Percentiles rank a stretch among this genome's conserved stretches.
Evolutionary conservation across 768 basidiomycete species (phyloP).

Genomic region (Tulasnella sp.): DNA sequence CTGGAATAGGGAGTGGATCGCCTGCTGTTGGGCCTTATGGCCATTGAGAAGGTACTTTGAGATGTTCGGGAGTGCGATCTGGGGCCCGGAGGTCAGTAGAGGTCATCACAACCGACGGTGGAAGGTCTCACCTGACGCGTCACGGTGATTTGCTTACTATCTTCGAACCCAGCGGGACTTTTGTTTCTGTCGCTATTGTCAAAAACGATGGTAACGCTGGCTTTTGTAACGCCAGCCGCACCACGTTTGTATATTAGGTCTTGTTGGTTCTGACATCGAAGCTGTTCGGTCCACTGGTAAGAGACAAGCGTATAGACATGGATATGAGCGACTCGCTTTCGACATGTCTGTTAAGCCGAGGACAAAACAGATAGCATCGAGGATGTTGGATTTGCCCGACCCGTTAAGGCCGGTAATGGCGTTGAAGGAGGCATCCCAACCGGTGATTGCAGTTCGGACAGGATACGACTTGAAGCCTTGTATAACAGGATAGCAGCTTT

Average conservation of each 20-base stretch:
- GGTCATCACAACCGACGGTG: not conserved
- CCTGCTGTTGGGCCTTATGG: slow-evolving; percentile 78
- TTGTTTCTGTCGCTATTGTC: slow-evolving; percentile 85
- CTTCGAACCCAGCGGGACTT: slow-evolving; percentile 72
- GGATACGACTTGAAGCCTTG: slow-evolving; percentile 97
- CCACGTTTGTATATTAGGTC: slow-evolving; percentile 99
- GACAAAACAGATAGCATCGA: slow-evolving; percentile 98
- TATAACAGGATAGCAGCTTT: not conserved
- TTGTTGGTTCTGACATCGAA: slow-evolving; percentile 89
- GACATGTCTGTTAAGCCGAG: slow-evolving; percentile 95
- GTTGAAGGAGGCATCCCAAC: slow-evolving; percentile 97
- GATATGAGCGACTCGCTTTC: slow-evolving; percentile 38
- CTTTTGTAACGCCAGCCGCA: slow-evolving; percentile 92
- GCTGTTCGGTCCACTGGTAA: slow-evolving; percentile 29
- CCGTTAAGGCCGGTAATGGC: slow-evolving; percentile 83
- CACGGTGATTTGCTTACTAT: slow-evolving; percentile 81
- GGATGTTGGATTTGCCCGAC: slow-evolving; percentile 96
- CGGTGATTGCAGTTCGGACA: slow-evolving; percentile 86
- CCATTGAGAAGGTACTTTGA: slow-evolving; percentile 95
- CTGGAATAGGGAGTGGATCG: slow-evolving; percentile 84
- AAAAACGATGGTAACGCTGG: slow-evolving; percentile 96
- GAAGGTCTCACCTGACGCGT: slow-evolving; percentile 63
- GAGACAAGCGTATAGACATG: not conserved
- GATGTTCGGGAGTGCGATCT: slow-evolving; percentile 88
- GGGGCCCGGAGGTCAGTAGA: not conserved